These are phyloP conservation scores for Globisporangium emineosum DNA, from an alignment of 352 stramenopile genomes.

Conservation along the genomic window DNA sequence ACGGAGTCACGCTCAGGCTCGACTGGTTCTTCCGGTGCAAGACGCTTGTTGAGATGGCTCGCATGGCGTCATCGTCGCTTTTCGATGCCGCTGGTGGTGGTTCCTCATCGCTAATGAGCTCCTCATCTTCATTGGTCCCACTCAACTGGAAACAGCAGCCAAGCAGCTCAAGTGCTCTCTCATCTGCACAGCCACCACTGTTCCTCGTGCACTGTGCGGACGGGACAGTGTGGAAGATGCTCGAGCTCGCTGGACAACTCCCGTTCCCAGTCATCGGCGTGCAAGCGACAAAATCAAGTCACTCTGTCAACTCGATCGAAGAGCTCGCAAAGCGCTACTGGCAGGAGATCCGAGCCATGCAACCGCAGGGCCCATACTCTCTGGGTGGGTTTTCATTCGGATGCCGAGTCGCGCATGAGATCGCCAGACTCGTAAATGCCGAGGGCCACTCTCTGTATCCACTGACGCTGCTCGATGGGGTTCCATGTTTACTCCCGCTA, in stretches of 20 bases:
- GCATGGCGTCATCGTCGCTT: constrained; percentile 15
- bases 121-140: constrained; percentile 25
- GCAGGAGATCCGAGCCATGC: constrained; percentile 26
- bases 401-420: constrained; percentile 45
- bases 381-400: constrained; percentile 67
- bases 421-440: constrained; percentile 25
- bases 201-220: constrained; percentile 57
- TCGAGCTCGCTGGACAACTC: constrained; percentile 40
- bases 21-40: constrained; percentile 42
- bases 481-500: constrained; percentile 24
- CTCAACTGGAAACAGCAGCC: constrained; percentile 32
- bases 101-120: not conserved
- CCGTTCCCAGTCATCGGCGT: constrained; percentile 36
- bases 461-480: constrained; percentile 41
- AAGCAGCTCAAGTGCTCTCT: not conserved
- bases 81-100: constrained; percentile 7
- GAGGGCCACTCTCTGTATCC: constrained; percentile 30
- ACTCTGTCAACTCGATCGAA: constrained; percentile 23
- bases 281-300: constrained; percentile 19
- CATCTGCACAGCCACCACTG: constrained; percentile 13
- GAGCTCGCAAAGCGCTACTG: constrained; percentile 39
- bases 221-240: constrained; percentile 55
- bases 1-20: constrained; percentile 41
- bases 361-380: constrained; percentile 33
- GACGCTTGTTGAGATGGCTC: constrained; percentile 40